These are phyloP conservation scores for Peniophora sp. DNA, from an alignment of 1,284 basidiomycete species.

Conservation along the genomic window DNA sequence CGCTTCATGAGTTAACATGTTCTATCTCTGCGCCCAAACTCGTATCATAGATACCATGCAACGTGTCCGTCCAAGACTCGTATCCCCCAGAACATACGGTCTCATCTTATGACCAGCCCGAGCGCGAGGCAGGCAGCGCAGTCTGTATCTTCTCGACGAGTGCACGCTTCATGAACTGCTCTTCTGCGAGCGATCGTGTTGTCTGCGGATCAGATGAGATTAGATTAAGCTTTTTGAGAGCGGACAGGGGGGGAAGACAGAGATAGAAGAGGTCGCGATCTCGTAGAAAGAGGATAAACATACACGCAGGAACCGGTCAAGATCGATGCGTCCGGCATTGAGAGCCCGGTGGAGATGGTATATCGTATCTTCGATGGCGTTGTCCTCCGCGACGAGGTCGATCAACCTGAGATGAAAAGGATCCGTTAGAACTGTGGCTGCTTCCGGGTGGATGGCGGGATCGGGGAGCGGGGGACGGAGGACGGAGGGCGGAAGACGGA, in stretches of 20 bases:
- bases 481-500: neutral
- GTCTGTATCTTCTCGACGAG: constrained; percentile 81
- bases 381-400: constrained; percentile 96
- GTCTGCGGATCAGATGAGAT: constrained; percentile 41
- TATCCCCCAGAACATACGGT: constrained; percentile 5
- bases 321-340: constrained; percentile 86
- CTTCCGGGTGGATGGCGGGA: too few relatives aligned
- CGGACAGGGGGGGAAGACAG: too few relatives aligned
- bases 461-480: too few relatives aligned
- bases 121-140: constrained; percentile 51
- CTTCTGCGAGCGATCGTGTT: constrained; percentile 81
- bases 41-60: too few relatives aligned
- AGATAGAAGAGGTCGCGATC: constrained; percentile 7
- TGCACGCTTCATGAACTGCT: constrained; percentile 91
- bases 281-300: constrained; percentile 20
- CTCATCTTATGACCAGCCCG: constrained; percentile 9
- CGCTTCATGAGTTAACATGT: too few relatives aligned
- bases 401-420: constrained; percentile 55
- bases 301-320: constrained; percentile 88
- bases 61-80: too few relatives aligned
- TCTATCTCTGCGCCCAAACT: too few relatives aligned
- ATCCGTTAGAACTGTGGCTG: neutral
- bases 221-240: constrained; percentile 3
- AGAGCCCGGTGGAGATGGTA: constrained; percentile 95
- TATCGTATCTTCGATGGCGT: constrained; percentile 96